Conservation (phyloP, 176 grass and related monocot species). For the Hyparrhenia diplandra region DNA sequence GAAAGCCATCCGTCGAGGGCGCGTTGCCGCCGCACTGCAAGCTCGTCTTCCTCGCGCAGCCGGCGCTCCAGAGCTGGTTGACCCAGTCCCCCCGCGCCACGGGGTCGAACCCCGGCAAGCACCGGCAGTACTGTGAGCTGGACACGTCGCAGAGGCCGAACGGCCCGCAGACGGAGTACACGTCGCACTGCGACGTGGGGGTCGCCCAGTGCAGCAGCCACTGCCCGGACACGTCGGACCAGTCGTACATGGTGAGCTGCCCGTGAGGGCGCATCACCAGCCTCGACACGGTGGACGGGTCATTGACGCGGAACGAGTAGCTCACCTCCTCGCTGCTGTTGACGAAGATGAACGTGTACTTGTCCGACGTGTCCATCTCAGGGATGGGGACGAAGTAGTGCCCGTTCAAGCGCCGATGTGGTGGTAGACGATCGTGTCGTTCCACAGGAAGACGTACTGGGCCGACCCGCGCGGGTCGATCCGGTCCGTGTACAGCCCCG, state of each 20-base stretch:
- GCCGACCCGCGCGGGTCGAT: constrained; percentile 40
- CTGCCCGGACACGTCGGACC: constrained; percentile 15
- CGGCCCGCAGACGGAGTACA: constrained; percentile 45
- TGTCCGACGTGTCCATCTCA: constrained; percentile 20
- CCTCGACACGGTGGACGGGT: constrained; percentile 26
- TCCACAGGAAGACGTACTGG: constrained; percentile 9
- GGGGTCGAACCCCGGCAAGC: constrained; percentile 26
- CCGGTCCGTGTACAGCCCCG: constrained; percentile 20
- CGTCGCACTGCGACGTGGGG: constrained; percentile 43
- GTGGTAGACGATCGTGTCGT: too few species aligned
- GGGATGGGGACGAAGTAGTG: constrained; percentile 31
- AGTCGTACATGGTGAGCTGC: constrained; percentile 26
- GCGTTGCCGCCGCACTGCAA: constrained; percentile 12
- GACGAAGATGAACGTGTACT: constrained; percentile 19
- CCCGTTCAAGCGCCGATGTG: not conserved
- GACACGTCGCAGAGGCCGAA: constrained; percentile 44
- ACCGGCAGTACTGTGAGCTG: constrained; percentile 31
- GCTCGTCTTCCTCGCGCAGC: constrained; percentile 33
- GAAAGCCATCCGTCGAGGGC: constrained; percentile 31
- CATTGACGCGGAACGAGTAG: constrained; percentile 10
- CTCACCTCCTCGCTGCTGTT: constrained; percentile 9
- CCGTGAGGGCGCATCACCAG: constrained; percentile 42
- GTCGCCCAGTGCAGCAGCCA: constrained; percentile 51
- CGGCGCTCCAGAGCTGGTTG: constrained; percentile 13
- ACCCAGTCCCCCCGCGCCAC: constrained; percentile 22